Base-by-base conservation (phyloP, 1,284 basidiomycete species). In the Fomitopsis pinicola region DNA sequence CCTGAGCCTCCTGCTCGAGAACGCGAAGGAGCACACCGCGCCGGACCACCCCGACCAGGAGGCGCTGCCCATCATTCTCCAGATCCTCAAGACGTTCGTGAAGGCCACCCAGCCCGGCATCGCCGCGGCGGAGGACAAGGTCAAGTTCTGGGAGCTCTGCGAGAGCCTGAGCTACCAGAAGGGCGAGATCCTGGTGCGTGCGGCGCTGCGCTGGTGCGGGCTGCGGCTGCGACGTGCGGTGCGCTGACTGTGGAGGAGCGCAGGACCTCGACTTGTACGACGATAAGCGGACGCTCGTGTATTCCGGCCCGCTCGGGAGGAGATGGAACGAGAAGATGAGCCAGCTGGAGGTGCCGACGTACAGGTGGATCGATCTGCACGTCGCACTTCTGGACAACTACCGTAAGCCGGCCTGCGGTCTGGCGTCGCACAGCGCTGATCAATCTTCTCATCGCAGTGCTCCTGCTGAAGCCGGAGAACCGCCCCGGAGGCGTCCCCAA, bases 41-140 rank as follows among this genome's bases (percentile, higher is more conserved):
- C 66, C 76, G 36, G 80, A 83, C 22, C 88, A 91, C 68, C 84
- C 86, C 0, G 91, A 93, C 71, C 71, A 82, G 48, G 87, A 91
- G 63, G 82, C 80, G 1, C 76, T 93, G 9, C 88, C 89, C 1
- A 77, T 91, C 5, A 82, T 89, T 12, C 66, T 89, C 38, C 77
- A 77, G 19, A 82, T 91, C 6, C 67, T 92, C 57, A 82, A 78
- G 45, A 84, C 86, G 57, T 86, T 84, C 67, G 80, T 93, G 63
- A 91, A 88, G 77, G 86, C 86, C 63, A 89, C 89, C 0, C 86
- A 94, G 69, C 91, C 91, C 1, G 93, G 93, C 1, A 94, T 95
- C 59, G 89, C 86, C 62, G 89, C 86, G 17, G 90, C 92, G 0
- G 91, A 94, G 71, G 82, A 83, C 62, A 92, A 93, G 71, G 92